Evolutionary conservation across 176 grass and related monocot species (phyloP), one percentile per base, ranked within the genome.

Genomic region (Zizania latifolia): DNA sequence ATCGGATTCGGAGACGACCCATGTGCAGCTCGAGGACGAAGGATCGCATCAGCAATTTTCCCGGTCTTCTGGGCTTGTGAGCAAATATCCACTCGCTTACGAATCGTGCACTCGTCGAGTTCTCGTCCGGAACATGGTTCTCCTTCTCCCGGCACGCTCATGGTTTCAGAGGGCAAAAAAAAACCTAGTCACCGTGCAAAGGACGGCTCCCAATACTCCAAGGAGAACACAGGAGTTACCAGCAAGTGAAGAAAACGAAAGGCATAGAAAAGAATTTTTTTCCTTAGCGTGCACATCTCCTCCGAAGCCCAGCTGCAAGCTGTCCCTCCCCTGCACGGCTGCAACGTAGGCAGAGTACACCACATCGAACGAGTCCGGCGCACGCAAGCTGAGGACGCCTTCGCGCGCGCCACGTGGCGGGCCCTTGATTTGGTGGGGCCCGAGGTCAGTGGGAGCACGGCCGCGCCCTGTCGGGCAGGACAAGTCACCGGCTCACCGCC

Each of bases 251-350:
- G 72, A 77, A 83, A 76, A 31, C 33, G 43, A n/a, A 12, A 24
- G 32, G 51, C 27, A 3, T 8, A 11, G 61, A 24, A 59, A 54
- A 29, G 0, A 55, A 23, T 0, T 62, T 6, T 6, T 84, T 83
- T 63, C 33, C 50, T 70, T 77, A 0, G 13, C 81, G 73, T 84
- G 26, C 65, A 84, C 65, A 70, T 39, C 73, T 84, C 51, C 81
- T 43, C 37, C 30, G 4, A 22, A 45, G 34, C 34, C 34, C 34
- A 36, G 34, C 34, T 36, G 34, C 55, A 27, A 30, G 35, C 33
- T 40, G 27, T 51, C n/a, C 41, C n/a, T 33, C 10, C 6, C 11
- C 11, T 16, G 29, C 59, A 23, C 34, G 59, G 46, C 16, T 46
- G 14, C 16, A 17, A 17, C 43, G 17, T 46, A 14, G 16, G 19